Conservation (phyloP, 140 eudicot genomes). For the Bidens hawaiensis region DNA sequence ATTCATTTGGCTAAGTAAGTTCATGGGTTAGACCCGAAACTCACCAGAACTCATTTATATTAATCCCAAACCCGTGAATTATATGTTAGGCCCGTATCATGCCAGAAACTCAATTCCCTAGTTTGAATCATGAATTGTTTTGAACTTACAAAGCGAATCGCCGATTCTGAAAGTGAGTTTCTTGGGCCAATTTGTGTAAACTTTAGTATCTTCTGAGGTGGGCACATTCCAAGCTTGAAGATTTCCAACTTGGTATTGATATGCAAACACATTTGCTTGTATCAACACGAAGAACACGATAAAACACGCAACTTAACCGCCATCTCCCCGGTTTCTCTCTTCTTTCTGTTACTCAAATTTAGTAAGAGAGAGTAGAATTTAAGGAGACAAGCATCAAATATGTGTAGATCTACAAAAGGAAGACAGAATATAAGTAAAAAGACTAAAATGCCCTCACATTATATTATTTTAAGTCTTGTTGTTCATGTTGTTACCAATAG, state of each 20-base stretch:
- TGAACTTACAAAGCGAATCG: conserved; percentile 71
- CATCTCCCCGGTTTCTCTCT: conserved; percentile 31
- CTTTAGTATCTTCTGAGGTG: conserved; percentile 42
- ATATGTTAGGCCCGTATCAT: no score
- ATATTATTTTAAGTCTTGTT: not conserved
- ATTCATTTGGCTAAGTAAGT: no score
- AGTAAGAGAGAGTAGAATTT: conserved; percentile 8
- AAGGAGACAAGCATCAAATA: conserved; percentile 7
- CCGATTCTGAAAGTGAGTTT: conserved; percentile 54
- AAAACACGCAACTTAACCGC: conserved; percentile 25
- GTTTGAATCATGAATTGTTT: not conserved
- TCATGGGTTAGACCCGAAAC: no score
- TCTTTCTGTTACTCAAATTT: conserved; percentile 11
- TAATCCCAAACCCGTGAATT: no score
- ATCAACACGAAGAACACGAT: conserved; percentile 40
- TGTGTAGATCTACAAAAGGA: conserved; percentile 18
- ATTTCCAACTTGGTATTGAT: conserved; percentile 75
- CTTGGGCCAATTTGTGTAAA: conserved; percentile 70
- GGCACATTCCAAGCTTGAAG: conserved; percentile 73
- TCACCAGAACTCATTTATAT: no score
- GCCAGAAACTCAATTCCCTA: no score
- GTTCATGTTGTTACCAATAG: conserved; percentile 1
- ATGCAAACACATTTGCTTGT: conserved; percentile 46
- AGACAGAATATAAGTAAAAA: not conserved
- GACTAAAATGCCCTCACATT: conserved; percentile 7